Base-by-base conservation (phyloP, 768 basidiomycete genomes). In the Russula earlei region DNA sequence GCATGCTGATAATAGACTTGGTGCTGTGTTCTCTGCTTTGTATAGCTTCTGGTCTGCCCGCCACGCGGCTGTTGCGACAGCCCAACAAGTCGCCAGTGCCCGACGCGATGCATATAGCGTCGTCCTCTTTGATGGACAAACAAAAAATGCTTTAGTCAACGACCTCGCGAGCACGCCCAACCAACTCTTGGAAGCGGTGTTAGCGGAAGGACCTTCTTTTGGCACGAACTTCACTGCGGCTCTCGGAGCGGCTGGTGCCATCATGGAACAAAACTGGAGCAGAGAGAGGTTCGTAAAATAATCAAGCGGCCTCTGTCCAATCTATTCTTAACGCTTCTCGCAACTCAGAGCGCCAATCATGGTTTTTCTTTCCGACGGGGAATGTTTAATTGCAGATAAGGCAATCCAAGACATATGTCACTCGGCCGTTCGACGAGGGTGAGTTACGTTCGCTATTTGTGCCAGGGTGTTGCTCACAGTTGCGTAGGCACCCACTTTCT, bases 341-440 rank as follows among this genome's bases (percentile, higher is more conserved):
- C 56, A 14, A 54, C 38, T 20, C 54, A 78, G 79, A 44, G 66
- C 71, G 2, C 79, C 81, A 0, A 72, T 81, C 5, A 67, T 82
- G 15, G 73, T 82, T 48, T 83, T 82, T 66, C 69, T 81, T 8
- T 82, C 81, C 2, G 81, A 80, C 54, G 81, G 81, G 0, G 73
- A 79, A 67, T 76, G 76, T 44, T 4, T 11, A 3, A 67, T 77
- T 19, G 44, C 38, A 0, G 77, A 81, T 41, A 29, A 60, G 5
- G 62, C 65, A 1, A 65, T 79, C 42, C 70, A 72, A 22, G 70
- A 72, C 52, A 53, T 81, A 4, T 74, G 75, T 54, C 72, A 69
- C 15, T 51, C 72, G 2, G 72, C 80, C 0, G 58, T 77, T 19
- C 66, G 69, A 20, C 73, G 71, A 4, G 79, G 81, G 79, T 79